These are phyloP conservation scores for Symmetrospora coprosmae DNA, from an alignment of 768 basidiomycete genomes.

Conservation along the genomic window DNA sequence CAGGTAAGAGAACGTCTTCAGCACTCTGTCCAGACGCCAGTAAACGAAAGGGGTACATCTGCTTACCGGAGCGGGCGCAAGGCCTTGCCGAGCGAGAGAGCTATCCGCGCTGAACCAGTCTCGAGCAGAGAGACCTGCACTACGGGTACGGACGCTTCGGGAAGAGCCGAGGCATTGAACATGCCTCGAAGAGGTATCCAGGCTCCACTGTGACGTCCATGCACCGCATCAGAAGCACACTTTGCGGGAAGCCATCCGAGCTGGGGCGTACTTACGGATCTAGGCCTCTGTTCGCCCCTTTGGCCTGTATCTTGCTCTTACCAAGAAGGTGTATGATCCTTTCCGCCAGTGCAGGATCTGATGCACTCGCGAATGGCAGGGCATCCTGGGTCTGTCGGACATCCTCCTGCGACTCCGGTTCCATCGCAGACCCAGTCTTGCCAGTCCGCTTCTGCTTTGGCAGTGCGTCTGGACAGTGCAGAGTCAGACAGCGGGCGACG, in stretches of 20 bases:
- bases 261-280: not conserved
- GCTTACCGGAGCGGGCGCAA: constrained; percentile 2
- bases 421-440: too few relatives aligned
- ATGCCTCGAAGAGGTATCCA: constrained; percentile 7
- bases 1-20: too few relatives aligned
- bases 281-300: not conserved
- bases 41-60: too few relatives aligned
- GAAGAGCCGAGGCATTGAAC: constrained; percentile 12
- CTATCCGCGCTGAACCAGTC: not conserved
- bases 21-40: too few relatives aligned
- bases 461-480: too few relatives aligned
- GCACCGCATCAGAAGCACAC: not conserved
- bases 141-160: constrained; percentile 1
- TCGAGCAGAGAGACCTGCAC: constrained; percentile 1
- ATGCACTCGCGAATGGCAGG: constrained; percentile 10
- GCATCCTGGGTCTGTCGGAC: too few relatives aligned
- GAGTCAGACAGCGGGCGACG: too few relatives aligned
- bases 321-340: not conserved
- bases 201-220: not conserved
- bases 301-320: not conserved
- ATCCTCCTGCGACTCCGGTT: too few relatives aligned
- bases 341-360: constrained; percentile 10
- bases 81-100: not conserved
- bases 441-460: too few relatives aligned
- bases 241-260: not conserved